phyloP scores from a whole-genome alignment of 768 basidiomycete species.

The Mycena epipterygia region DNA sequence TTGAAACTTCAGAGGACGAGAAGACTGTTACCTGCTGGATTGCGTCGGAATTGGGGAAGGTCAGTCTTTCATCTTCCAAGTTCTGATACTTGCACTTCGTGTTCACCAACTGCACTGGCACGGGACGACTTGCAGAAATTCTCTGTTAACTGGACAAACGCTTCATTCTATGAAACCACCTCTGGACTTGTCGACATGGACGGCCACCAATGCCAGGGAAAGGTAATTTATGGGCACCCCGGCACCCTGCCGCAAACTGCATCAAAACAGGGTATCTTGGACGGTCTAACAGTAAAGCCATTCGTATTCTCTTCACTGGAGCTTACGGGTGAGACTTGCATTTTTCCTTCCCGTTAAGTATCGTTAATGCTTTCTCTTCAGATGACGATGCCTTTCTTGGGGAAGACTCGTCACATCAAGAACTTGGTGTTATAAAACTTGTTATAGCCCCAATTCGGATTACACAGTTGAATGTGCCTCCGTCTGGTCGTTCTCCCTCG shows the following conservation, averaged over 20 bases:
- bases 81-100: not conserved
- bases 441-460: not conserved
- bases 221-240: no score
- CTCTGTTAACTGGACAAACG: not conserved
- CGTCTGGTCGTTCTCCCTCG: not conserved
- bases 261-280: not conserved
- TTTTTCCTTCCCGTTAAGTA: not conserved
- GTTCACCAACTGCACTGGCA: no score
- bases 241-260: not conserved
- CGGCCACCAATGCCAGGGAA: not conserved
- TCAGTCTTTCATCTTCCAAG: no score
- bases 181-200: not conserved
- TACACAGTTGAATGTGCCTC: not conserved
- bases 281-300: not conserved
- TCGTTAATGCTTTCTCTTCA: not conserved
- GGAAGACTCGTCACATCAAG: not conserved
- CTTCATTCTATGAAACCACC: not conserved
- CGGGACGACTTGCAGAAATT: not conserved
- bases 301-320: not conserved
- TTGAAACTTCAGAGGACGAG: conserved; percentile 19
- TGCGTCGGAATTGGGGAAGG: conserved; percentile 24
- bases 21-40: conserved; percentile 26
- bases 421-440: not conserved
- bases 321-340: not conserved
- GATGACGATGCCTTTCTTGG: not conserved